Evolutionary conservation across 495 filamentous ascomycete genomes (phyloP).

Genomic region (Annulohypoxylon moriforme): DNA sequence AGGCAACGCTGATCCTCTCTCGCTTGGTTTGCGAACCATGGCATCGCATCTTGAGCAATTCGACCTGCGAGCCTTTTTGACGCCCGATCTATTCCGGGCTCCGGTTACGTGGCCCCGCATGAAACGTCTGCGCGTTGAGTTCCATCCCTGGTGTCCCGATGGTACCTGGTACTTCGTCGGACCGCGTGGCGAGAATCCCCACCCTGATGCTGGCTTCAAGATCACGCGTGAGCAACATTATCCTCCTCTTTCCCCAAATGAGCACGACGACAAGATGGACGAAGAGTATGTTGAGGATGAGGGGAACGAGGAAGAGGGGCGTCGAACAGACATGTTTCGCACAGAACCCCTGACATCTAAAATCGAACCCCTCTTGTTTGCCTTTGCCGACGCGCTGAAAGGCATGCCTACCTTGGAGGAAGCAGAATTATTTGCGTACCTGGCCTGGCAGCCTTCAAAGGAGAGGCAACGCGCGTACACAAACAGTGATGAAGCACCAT

Average conservation of each 20-base stretch:
- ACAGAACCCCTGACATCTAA: constrained; percentile 34
- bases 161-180: constrained; percentile 50
- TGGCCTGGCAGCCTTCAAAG: constrained; percentile 41
- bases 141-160: constrained; percentile 48
- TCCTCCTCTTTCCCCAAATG: constrained; percentile 36
- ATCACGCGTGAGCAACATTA: constrained; percentile 50
- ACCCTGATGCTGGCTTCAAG: constrained; percentile 39
- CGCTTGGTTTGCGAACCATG: constrained; percentile 40
- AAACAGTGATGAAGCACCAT: constrained; percentile 20
- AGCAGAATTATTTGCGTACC: constrained; percentile 42
- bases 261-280: constrained; percentile 43
- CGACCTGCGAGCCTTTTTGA: constrained; percentile 44
- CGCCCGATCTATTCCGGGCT: constrained; percentile 50
- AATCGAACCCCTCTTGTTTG: constrained; percentile 36
- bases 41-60: constrained; percentile 37
- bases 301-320: constrained; percentile 42
- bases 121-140: constrained; percentile 47
- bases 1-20: constrained; percentile 39
- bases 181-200: constrained; percentile 44
- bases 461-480: constrained; percentile 29
- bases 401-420: constrained; percentile 37
- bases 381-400: constrained; percentile 33
- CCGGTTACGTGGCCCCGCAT: constrained; percentile 45
- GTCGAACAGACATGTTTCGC: constrained; percentile 47
- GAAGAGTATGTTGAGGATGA: constrained; percentile 25